Evolutionary conservation across 2,329 filamentous ascomycete species (phyloP), one percentile per base, ranked within the genome.

Genomic region (Onygena corvina): DNA sequence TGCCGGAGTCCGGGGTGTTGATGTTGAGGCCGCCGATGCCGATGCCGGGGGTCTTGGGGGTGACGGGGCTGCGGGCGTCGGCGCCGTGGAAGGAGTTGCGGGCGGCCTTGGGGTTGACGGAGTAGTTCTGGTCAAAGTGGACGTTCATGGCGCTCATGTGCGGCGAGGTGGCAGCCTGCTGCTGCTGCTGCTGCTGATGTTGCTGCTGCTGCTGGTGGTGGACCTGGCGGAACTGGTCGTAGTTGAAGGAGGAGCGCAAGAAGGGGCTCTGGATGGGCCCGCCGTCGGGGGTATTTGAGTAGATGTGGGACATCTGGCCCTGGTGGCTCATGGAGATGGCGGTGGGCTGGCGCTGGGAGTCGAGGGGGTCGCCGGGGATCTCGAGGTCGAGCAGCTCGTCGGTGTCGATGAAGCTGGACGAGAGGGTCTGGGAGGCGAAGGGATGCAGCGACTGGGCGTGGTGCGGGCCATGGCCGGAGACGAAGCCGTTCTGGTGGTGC

Each of bases 211-310:
- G 51, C 4, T 48, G 50, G 33, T 53, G 51, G 27, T 80, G 76
- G 59, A 84, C 81, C 60, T 71, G 71, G 38, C 84, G 79, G 64
- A 87, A 93, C 56, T 88, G 84, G 30, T 75, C 75, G 60, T 84
- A 84, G 67, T 81, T 83, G 71, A 89, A 92, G 61, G 77, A 81
- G 58, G 70, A 72, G 48, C 84, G 79, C 35, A 85, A 77, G 60
- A 88, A 95, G 0, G 90, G 90, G 59, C 88, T 95, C 61, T 93
- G 86, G 53, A 94, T 90, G 4, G 90, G 88, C 48, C 87, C 84
- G 47, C 87, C 87, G 53, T 96, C 90, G 2, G 90, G 89, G 1
- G 89, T 94, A 64, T 86, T 86, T 16, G 90, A 94, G 67, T 84
- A 96, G 53, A 86, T 80, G 60, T 84, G 65, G 11, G 65, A 83